Base-by-base conservation (phyloP, 2,329 filamentous ascomycete genomes). In the Trichoderma arundinaceum region DNA sequence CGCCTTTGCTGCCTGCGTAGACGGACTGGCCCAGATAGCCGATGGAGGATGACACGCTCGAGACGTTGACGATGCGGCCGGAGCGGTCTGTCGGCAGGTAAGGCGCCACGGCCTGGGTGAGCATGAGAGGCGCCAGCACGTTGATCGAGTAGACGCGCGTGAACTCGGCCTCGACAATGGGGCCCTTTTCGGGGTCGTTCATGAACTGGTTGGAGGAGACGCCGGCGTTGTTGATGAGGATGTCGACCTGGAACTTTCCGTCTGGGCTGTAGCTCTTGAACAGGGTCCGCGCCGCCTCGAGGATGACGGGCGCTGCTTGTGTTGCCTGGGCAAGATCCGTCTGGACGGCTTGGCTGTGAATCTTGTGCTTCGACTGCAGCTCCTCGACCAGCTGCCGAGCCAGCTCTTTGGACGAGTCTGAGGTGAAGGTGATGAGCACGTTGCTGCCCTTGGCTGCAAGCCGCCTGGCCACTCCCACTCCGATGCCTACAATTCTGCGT, bases 211-310 rank as follows among this genome's bases (percentile, higher is more conserved):
- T 94, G 44, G 85, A 79, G 38, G 86, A 81, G 7, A 88, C 80
- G 62, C 92, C 93, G 35, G 93, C 92, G 76, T 96, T 96, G 84
- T 96, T 96, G 81, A 96, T 81, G 61, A 96, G 81, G 68, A 96
- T 92, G 78, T 96, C 92, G 73, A 96, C 84, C 72, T 74, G 73
- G 66, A 78, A 74, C 7, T 69, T 61, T 12, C 64, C 68, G 10
- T 64, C 41, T 0, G 64, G 19, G 28, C 56, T 60, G 68, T 72
- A 74, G 10, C 70, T 71, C 8, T 64, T 49, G 67, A 72, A 76
- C 57, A 77, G 70, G 15, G 48, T 39, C 13, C 59, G 66, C 41
- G 76, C 76, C 17, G 74, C 74, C 3, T 73, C 69, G 15, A 78
- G 65, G 44, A 78, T 74, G 53, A 66, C 71, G n/a, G 66, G 15